These are phyloP conservation scores for Oryza meyeriana DNA, from an alignment of 176 grass and related monocot species.

Conservation along the genomic window DNA sequence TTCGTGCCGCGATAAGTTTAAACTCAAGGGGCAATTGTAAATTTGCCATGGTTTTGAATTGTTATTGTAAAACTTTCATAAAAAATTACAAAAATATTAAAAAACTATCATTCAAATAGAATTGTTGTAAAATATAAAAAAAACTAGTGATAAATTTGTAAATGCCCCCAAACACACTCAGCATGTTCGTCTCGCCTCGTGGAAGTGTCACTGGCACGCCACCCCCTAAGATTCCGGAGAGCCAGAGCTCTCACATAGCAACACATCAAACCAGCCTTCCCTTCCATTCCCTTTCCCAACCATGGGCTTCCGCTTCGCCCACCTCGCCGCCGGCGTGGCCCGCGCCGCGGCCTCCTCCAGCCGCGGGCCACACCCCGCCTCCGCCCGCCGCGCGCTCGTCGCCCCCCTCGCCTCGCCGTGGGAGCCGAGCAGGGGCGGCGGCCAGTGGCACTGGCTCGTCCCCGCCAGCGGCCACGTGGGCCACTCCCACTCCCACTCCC, in stretches of 20 bases:
- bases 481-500: constrained; percentile 20
- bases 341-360: constrained; percentile 5
- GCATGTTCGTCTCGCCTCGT: neutral
- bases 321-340: constrained; percentile 29
- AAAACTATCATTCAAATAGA: too few species aligned
- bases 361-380: neutral
- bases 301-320: constrained; percentile 64
- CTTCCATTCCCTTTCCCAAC: neutral
- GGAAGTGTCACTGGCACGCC: constrained; percentile 28
- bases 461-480: constrained; percentile 42
- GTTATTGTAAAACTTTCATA: too few species aligned
- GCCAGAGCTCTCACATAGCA: too few species aligned
- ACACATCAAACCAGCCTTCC: neutral
- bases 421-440: constrained; percentile 1
- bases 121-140: too few species aligned
- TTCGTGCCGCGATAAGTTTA: too few species aligned
- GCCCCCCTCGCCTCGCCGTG: constrained; percentile 1
- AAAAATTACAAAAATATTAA: too few species aligned
- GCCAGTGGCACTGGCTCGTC: constrained; percentile 31
- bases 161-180: too few species aligned
- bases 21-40: too few species aligned
- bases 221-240: constrained; percentile 11
- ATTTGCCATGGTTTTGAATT: too few species aligned
- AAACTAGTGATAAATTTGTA: too few species aligned
- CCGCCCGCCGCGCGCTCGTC: neutral